Evolutionary conservation across 768 basidiomycete species (phyloP), one percentile per base, ranked within the genome.

Genomic region (Russula sp.): DNA sequence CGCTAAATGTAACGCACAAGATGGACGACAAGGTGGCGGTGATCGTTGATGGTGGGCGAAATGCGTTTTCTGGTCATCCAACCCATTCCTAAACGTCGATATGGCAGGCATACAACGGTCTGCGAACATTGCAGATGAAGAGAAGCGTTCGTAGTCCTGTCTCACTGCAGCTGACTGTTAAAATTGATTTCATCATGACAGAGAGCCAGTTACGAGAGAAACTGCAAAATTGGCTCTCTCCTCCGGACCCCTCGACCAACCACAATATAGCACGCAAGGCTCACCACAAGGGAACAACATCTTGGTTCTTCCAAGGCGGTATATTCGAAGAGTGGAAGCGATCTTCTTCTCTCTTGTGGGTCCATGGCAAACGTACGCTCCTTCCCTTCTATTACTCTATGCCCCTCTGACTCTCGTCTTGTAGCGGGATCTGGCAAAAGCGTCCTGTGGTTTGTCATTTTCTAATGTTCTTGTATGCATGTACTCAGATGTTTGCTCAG

Each of bases 291-390:
- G 54, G 54, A 8, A 55, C 54, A 16, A 22, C 54, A 24, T 26
- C 22, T 8, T 55, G 54, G 54, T 55, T 55, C 20, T 38, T 55
- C 36, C 36, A 55, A 38, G 54, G 36, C 3, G 7, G 36, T 18
- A 55, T 40, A 1, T 55, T 38, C 36, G 14, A 55, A 38, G 22
- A 38, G 16, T 55, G 54, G 54, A 55, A 38, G 2, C 38, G 7
- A 13, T 38, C 56, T n/a, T 10, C 55, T 20, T 44, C 56, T 30
- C 42, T 57, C 26, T 9, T 57, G 42, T 57, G 56, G 56, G 32
- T 57, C 14, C 26, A 57, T 16, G 56, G 56, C 5, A 57, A 57
- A 22, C 56, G 56, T 57, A 57, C 13, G 28, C 3, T 30, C 14
- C n/a, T 28, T 26, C n/a, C 14, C 54, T 14, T 18, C 36, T 22